phyloP scores from a whole-genome alignment of 2,329 filamentous ascomycete genomes.

The Neofusicoccum umdonicola region DNA sequence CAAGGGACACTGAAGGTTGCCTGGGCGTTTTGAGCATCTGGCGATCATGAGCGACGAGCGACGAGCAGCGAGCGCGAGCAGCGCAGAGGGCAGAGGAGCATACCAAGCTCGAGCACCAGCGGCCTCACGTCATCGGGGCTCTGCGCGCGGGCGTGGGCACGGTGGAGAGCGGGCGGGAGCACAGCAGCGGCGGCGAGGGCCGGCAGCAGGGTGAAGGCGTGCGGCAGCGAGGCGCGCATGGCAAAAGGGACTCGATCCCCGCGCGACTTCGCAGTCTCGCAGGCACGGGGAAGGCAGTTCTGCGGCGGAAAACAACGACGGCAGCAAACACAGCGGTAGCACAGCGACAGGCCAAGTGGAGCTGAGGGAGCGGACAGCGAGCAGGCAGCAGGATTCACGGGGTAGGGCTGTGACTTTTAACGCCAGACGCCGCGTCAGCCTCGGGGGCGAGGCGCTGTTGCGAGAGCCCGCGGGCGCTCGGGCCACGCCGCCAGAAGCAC shows the following conservation, averaged over 20 bases:
- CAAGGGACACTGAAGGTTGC: conserved; percentile 45
- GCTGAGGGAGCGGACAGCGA: conserved; percentile 7
- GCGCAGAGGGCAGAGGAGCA: not conserved
- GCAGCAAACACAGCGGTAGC: conserved; percentile 4
- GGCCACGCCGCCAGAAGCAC: not conserved
- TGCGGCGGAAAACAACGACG: not conserved
- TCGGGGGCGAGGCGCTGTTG: conserved; percentile 13
- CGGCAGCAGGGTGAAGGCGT: conserved; percentile 20
- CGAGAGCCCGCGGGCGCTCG: conserved; percentile 5
- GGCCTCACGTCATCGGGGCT: conserved; percentile 3
- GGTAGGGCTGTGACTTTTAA: conserved; percentile 18
- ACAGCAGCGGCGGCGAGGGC: conserved; percentile 27
- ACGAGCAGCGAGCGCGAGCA: conserved; percentile 16
- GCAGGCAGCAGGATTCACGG: conserved; percentile 18
- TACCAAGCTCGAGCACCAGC: conserved; percentile 18
- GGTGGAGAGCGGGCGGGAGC: conserved; percentile 25
- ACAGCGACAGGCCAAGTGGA: conserved; percentile 6
- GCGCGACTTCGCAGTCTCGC: not conserved
- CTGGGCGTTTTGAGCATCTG: conserved; percentile 25
- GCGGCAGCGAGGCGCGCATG: conserved; percentile 16
- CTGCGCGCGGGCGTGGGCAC: not conserved
- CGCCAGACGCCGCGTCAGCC: conserved; percentile 15
- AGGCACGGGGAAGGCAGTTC: not conserved
- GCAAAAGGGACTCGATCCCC: not conserved
- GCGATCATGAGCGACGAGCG: not conserved